Evolutionary conservation across 164 flowering plant species (phyloP), one percentile per base, ranked within the genome.

Genomic region (Dillenia suffruticosa): DNA sequence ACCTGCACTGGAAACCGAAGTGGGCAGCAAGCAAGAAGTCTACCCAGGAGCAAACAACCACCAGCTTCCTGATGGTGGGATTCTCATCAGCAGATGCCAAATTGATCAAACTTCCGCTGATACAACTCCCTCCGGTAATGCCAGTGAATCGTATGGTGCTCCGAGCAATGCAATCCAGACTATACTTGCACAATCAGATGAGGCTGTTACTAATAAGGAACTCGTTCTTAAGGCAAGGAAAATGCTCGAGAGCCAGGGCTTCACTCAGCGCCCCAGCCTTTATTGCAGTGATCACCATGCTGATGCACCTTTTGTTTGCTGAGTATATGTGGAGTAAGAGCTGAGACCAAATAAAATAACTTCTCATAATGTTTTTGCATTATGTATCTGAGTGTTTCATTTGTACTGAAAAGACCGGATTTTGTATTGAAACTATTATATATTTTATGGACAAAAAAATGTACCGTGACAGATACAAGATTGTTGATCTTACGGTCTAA

Each of bases 91-190:
- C 48, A 97, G 98, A 26, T 94, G 98, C 72, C 98, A 94, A 69
- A 89, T 88, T 0, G 66, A 89, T 58, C 89, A 94, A 59, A 93
- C 98, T 10, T 93, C 98, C 0, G 98, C 96, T 0, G 97, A 93
- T 73, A 95, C 96, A 12, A 83, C 60, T 57, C 96, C 95, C 12
- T n/a, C 80, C 0, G 96, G 97, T 3, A 69, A 77, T 54, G 51
- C 88, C 9, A 19, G 14, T 13, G 66, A 65, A 48, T 81, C 98
- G n/a, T 90, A 93, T 76, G 98, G 97, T 45, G 98, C 98, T 24
- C 78, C 89, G 13, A 93, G 97, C 80, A 90, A 94, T 68, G 96
- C 93, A n/a, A 88, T 94, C 47, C 98, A 94, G 82, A 78, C 72
- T 10, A 86, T 94, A 24, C 56, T 94, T 43, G 73, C 68, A 1